Conservation (phyloP, 148 eudicot genomes). For the Persicaria tinctoria region DNA sequence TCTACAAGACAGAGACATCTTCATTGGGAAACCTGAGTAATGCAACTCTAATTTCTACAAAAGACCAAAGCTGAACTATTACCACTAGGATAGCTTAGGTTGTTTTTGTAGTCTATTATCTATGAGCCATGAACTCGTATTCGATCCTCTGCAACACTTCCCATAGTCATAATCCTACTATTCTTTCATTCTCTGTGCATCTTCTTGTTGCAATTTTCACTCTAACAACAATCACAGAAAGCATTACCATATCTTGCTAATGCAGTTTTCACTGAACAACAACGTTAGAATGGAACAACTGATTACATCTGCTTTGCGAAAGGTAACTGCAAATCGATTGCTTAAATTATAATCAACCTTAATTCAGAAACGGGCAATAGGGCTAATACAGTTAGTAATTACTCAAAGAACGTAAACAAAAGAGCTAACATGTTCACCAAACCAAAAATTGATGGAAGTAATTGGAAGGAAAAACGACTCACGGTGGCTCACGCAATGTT, state of each 20-base stretch:
- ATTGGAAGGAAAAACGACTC: slow-evolving; percentile 23
- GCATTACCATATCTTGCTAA: not conserved
- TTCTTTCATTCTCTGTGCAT: not conserved
- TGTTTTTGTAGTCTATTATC: not conserved
- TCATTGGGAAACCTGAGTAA: not conserved
- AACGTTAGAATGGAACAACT: not conserved
- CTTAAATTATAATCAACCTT: not conserved
- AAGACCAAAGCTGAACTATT: not conserved
- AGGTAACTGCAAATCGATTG: not conserved
- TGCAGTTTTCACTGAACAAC: not conserved
- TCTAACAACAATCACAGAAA: not conserved
- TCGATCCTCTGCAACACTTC: not conserved
- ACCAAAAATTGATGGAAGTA: not conserved
- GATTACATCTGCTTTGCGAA: not conserved
- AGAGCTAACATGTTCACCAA: not conserved
- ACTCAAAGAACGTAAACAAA: not conserved
- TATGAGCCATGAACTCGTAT: not conserved
- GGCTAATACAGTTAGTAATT: slow-evolving; percentile 1
- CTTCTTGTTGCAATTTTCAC: not conserved
- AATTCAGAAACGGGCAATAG: not conserved
- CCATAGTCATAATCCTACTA: slow-evolving; percentile 3
- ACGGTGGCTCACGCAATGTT: slow-evolving; percentile 65
- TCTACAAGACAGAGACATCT: slow-evolving; percentile 1
- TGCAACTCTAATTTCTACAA: not conserved
- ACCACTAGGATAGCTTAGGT: not conserved